These are phyloP conservation scores for Phytopythium vexans DNA, from an alignment of 352 stramenopile species.

Conservation along the genomic window DNA sequence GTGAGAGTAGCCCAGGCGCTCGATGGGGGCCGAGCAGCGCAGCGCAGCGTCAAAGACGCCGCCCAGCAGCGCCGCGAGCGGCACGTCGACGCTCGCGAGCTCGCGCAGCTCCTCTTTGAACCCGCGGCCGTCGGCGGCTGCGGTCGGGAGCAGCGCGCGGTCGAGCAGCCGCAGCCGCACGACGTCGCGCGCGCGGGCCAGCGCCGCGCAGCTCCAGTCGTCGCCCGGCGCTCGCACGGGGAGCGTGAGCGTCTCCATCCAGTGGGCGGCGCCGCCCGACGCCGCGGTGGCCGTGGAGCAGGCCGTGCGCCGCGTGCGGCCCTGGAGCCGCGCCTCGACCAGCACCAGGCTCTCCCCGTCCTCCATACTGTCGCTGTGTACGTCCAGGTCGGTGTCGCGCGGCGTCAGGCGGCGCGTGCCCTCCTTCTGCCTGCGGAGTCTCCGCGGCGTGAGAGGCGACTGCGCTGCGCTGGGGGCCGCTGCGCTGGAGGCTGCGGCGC, in stretches of 20 bases:
- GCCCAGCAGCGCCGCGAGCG: constrained; percentile 87
- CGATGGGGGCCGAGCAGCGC: constrained; percentile 73
- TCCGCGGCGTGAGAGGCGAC: constrained; percentile 1
- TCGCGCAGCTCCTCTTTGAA: constrained; percentile 80
- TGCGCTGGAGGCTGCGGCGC: neutral
- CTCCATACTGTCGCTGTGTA: neutral
- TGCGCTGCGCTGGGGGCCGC: neutral
- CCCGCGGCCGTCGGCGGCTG: constrained; percentile 9
- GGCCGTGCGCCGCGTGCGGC: constrained; percentile 64
- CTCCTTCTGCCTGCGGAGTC: constrained; percentile 18
- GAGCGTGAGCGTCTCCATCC: constrained; percentile 91
- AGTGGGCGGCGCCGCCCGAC: constrained; percentile 52
- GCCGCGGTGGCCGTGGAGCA: constrained; percentile 19
- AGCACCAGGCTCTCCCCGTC: constrained; percentile 52
- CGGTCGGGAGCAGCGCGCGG: constrained; percentile 51
- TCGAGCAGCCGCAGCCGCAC: constrained; percentile 90
- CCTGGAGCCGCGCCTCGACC: constrained; percentile 85
- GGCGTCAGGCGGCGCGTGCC: constrained; percentile 11
- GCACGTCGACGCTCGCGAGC: constrained; percentile 79
- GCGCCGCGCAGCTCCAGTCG: constrained; percentile 74
- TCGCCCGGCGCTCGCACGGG: constrained; percentile 81
- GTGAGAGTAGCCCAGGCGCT: constrained; percentile 86
- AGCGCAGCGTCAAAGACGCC: constrained; percentile 79
- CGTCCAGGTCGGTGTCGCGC: neutral
- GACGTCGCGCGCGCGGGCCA: constrained; percentile 69